Base-by-base conservation (phyloP, 2,329 filamentous ascomycete genomes). In the Arachnomyces sp. region DNA sequence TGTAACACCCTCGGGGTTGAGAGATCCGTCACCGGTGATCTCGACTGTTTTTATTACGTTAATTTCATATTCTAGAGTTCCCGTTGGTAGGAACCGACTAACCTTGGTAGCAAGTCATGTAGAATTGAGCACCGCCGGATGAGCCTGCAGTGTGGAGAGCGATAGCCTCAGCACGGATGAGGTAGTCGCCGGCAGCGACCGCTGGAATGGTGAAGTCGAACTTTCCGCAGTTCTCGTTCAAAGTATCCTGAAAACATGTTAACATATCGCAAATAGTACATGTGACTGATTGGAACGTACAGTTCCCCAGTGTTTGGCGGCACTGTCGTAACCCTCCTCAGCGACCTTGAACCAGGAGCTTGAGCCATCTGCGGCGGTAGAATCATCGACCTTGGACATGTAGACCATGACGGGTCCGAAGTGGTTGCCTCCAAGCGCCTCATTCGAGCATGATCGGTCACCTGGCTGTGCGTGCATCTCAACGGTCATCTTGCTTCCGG, bases 371-470 rank as follows among this genome's bases (percentile, higher is more conserved):
- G 42, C 39, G n/a, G 35, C 33, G 12, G 42, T 44, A 20, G 40
- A 41, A 31, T 41, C 41, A n/a, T 34, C 28, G 31, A 31, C 47
- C 34, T 50, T 46, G 29, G 46, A 44, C 43, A 50, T 44, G 39
- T 50, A 50, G 20, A 44, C 41, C 5, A 74, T 60, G 3, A 71
- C 69, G 14, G 73, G 73, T 1, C 73, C 73, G 43, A 72, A 63
- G 57, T 79, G 74, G 20, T 65, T 68, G 2, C 67, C 55, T 43
- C 77, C 74, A 58, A 79, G 74, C 16, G 77, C 68, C 45, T 79
- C 72, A 31, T 59, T 55, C 1, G 7, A 5, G 64, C 48, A 28
- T 72, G 71, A 5, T 60, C 61, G 18, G 58, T 58, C 36, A 18
- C 28, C 28, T 2, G 20, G 12, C 16, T 38, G 36, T 9, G 25